Evolutionary conservation across 2,329 filamentous ascomycete genomes (phyloP).

Genomic region (Hypoxylon sp.): DNA sequence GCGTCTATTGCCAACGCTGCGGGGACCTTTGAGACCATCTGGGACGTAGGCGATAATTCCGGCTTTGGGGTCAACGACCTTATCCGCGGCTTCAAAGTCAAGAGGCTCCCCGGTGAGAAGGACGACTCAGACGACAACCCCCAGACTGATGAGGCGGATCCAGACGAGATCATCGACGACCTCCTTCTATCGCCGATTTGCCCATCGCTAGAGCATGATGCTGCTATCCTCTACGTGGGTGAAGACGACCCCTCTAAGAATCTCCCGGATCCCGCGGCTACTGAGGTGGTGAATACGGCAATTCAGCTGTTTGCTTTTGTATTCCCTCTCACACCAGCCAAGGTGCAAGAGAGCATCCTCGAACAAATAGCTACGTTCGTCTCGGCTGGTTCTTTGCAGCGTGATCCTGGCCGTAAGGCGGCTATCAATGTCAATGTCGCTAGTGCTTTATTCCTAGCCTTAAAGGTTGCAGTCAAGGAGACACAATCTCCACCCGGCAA

Average conservation of each 20-base stretch:
- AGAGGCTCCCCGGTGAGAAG: constrained; percentile 78
- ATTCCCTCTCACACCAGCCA: constrained; percentile 88
- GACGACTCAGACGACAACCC: constrained; percentile 63
- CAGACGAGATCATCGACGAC: constrained; percentile 75
- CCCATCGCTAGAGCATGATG: constrained; percentile 89
- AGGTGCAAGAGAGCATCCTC: constrained; percentile 94
- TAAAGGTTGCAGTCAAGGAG: constrained; percentile 89
- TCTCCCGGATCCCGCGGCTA: constrained; percentile 84
- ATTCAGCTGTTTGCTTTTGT: constrained; percentile 94
- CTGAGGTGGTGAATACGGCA: constrained; percentile 93
- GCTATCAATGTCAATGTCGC: constrained; percentile 94
- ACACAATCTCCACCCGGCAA: constrained; percentile 80
- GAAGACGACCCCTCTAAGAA: constrained; percentile 62
- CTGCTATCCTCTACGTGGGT: constrained; percentile 81
- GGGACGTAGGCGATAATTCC: constrained; percentile 95
- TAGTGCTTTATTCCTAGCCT: constrained; percentile 81
- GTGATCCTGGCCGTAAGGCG: constrained; percentile 89
- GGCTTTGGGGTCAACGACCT: constrained; percentile 94
- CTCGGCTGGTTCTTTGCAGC: constrained; percentile 82
- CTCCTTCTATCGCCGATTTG: constrained; percentile 80
- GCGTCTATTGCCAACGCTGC: constrained; percentile 92
- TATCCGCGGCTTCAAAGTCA: constrained; percentile 81
- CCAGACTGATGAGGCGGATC: constrained; percentile 67
- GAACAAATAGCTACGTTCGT: constrained; percentile 94
- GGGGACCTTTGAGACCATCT: constrained; percentile 91